Conservation (phyloP, 306 rosid genomes). For the Vicia faba region DNA sequence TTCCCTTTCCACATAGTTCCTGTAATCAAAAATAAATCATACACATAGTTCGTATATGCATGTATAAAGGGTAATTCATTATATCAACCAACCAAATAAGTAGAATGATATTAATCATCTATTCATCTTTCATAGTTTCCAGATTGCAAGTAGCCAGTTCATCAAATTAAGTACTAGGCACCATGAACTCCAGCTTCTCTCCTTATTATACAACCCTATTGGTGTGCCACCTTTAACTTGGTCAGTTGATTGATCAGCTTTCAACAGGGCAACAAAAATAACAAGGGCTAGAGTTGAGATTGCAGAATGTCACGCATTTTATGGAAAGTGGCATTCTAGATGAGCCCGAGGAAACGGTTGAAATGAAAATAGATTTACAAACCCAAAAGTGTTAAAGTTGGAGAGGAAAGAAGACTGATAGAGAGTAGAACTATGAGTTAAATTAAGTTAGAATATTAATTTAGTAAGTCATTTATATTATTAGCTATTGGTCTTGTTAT, state of each 20-base stretch:
- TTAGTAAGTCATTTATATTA: no score
- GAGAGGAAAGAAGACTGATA: conserved; percentile 9
- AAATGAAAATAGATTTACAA: conserved; percentile 26
- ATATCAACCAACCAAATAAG: conserved; percentile 25
- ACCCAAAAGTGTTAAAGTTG: not conserved
- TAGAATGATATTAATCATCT: conserved; percentile 29
- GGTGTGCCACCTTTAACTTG: conserved; percentile 3
- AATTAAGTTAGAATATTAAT: no score
- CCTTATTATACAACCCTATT: conserved; percentile 13
- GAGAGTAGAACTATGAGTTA: no score
- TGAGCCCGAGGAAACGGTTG: conserved; percentile 5
- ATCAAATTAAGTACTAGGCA: conserved; percentile 28
- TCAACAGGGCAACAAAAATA: conserved; percentile 16
- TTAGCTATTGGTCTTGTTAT: no score
- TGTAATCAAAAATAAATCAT: conserved; percentile 41
- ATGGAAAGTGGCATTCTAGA: conserved; percentile 8
- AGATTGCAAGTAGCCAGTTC: not conserved
- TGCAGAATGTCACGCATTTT: conserved; percentile 18
- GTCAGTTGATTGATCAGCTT: conserved; percentile 17
- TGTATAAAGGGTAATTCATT: conserved; percentile 12
- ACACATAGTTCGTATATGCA: conserved; percentile 17
- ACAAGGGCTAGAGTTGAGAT: not conserved
- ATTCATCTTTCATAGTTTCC: conserved; percentile 8
- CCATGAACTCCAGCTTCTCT: conserved; percentile 8
- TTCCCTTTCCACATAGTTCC: conserved; percentile 85